Conservation (phyloP, 805 yeast genomes). For the Kodamaea kaohsiungensis region DNA sequence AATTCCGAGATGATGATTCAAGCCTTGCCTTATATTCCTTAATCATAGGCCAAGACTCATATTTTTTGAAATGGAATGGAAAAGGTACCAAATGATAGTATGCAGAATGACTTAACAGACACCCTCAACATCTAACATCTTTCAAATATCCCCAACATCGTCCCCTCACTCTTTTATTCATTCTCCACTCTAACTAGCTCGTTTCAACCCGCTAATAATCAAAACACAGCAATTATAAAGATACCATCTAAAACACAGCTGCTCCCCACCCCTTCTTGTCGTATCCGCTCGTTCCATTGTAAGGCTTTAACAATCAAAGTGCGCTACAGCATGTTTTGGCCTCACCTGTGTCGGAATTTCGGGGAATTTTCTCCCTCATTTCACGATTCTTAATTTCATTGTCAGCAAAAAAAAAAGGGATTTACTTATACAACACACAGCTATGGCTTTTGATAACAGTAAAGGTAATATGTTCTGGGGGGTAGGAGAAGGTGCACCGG, state of each 20-base stretch:
- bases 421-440: not conserved
- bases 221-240: too few relatives aligned
- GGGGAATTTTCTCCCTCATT: not conserved
- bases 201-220: too few relatives aligned
- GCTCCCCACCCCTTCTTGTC: not conserved
- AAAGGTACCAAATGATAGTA: too few relatives aligned
- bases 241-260: not conserved
- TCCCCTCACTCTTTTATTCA: too few relatives aligned
- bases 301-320: not conserved
- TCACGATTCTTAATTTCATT: not conserved
- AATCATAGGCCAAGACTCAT: too few relatives aligned
- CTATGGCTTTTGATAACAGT: constrained; percentile 3
- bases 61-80: too few relatives aligned
- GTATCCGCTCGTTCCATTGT: not conserved
- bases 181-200: too few relatives aligned
- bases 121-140: too few relatives aligned
- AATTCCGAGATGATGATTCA: not conserved
- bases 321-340: not conserved
- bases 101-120: too few relatives aligned
- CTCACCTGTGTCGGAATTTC: not conserved
- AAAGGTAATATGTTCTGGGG: constrained; percentile 2
- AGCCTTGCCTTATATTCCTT: not conserved
- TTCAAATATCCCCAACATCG: too few relatives aligned
- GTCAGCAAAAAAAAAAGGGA: not conserved
- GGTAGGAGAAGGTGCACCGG: not conserved